Base-by-base conservation (phyloP, 768 basidiomycete genomes). In the Russula sp. region DNA sequence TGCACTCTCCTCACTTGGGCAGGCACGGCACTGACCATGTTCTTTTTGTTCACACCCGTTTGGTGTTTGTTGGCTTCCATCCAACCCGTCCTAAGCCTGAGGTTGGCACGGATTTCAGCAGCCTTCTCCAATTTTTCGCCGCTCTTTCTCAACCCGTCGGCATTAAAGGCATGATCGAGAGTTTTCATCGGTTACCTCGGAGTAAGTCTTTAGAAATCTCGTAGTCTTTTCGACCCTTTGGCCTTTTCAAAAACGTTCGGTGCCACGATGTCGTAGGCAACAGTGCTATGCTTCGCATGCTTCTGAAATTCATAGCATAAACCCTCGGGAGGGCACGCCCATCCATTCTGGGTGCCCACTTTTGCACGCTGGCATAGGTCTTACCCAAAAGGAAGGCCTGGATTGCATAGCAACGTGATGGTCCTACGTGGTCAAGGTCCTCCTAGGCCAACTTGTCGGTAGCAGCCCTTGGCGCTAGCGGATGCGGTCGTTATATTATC, bases 361-460 rank as follows among this genome's bases (percentile, higher is more conserved):
- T n/a, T 65, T 65, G 64, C 64, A 61, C 42, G 64, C 64, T 65
- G 64, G 64, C 64, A 65, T 56, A 28, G 48, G 54, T 30, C 59
- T 65, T 65, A 61, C 59, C 46, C 59, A 57, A 65, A 65, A 57
- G 55, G 64, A 57, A 65, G 55, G 59, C 20, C 40, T 34, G 40
- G 30, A 49, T 32, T 61, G 59, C 59, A 61, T 61, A 65, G 59
- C 64, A 65, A 65, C 42, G 46, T 64, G 63, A 61, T 48, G 64
- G 59, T 57, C 64, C 64, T 57, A 65, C 59, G 64, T 61, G 59
- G 64, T 57, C 54, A n/a, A 61, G 48, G 30, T 30, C 30, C 30
- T 30, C 30, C 30, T 30, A 30, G 42, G 64, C 48, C 30, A 57
- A 26, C 2, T 48, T 44, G 8, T 40, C 59, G 59, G 44, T 49